A percentile compares a stretch with the other conserved stretches of the same genome.
phyloP scores from a whole-genome alignment of 352 stramenopile species.

The Pythium rishiriense region DNA sequence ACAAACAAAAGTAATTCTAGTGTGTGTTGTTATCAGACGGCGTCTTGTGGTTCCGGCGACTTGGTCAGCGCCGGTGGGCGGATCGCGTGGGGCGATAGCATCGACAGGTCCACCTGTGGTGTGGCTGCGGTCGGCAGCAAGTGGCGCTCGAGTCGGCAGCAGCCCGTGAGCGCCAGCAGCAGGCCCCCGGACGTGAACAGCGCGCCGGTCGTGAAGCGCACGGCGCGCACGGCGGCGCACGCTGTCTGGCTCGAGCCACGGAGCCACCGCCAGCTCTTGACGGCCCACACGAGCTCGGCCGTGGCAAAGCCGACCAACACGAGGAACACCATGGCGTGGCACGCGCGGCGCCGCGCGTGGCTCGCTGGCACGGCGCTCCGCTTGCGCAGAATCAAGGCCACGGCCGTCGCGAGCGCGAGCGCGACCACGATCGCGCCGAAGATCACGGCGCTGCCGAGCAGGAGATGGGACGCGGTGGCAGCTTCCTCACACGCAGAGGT shows the following conservation, averaged over 20 bases:
- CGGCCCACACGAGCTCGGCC: slow-evolving; percentile 10
- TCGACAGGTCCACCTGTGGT: slow-evolving; percentile 34
- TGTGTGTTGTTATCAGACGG: slow-evolving; percentile 1
- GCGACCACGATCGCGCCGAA: slow-evolving; percentile 15
- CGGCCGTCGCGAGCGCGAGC: neutral
- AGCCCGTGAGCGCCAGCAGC: slow-evolving; percentile 46
- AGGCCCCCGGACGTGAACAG: slow-evolving; percentile 37
- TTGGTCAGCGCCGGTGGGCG: slow-evolving; percentile 20
- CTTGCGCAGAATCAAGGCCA: neutral
- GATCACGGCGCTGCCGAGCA: slow-evolving; percentile 8
- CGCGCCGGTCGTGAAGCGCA: slow-evolving; percentile 28
- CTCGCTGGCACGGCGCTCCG: neutral
- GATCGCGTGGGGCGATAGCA: slow-evolving; percentile 38
- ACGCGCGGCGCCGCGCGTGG: neutral
- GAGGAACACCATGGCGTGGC: slow-evolving; percentile 3
- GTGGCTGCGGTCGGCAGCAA: slow-evolving; percentile 35
- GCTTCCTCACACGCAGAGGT: neutral
- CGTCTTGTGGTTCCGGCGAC: neutral
- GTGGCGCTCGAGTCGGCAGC: slow-evolving; percentile 59
- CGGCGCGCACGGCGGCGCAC: neutral
- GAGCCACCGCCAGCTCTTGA: slow-evolving; percentile 20
- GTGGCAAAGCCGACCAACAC: slow-evolving; percentile 7
- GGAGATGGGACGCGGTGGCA: neutral
- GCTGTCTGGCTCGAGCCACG: neutral
- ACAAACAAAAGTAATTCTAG: slow-evolving; percentile 1